These are phyloP conservation scores for Stemphylium lycopersici DNA, from an alignment of 2,329 filamentous ascomycete genomes.

Conservation along the genomic window DNA sequence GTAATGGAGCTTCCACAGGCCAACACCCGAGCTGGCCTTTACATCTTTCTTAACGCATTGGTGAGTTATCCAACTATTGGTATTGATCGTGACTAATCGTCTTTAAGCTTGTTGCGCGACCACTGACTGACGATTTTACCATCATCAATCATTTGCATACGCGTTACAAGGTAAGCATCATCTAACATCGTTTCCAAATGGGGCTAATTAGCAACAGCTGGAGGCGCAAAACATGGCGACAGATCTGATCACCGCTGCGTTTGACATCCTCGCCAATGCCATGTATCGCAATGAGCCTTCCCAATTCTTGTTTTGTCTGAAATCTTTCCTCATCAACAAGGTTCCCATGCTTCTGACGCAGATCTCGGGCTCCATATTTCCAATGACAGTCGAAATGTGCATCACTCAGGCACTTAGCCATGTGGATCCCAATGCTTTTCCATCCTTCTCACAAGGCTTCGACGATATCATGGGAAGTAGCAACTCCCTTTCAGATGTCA, in stretches of 20 bases:
- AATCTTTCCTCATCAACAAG: constrained; percentile 84
- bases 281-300: constrained; percentile 72
- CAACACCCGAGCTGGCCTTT: constrained; percentile 81
- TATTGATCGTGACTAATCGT: constrained; percentile 39
- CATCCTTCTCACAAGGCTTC: constrained; percentile 69
- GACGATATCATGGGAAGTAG: constrained; percentile 61
- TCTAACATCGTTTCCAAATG: background rate
- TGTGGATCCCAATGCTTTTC: constrained; percentile 67
- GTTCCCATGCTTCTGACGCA: constrained; percentile 67
- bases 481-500: constrained; percentile 68
- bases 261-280: constrained; percentile 87
- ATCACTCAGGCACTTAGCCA: constrained; percentile 69
- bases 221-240: constrained; percentile 78
- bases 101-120: constrained; percentile 76
- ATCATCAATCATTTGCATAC: constrained; percentile 83
- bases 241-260: constrained; percentile 85
- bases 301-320: constrained; percentile 71
- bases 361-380: constrained; percentile 63
- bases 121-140: constrained; percentile 79
- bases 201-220: constrained; percentile 59
- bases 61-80: constrained; percentile 56
- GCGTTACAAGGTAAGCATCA: constrained; percentile 72
- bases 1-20: constrained; percentile 71
- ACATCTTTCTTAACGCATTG: constrained; percentile 82
- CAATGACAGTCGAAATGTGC: constrained; percentile 67